Evolutionary conservation across 1,139 yeast species (phyloP).

Genomic region (Pichia sorboxylosa): DNA sequence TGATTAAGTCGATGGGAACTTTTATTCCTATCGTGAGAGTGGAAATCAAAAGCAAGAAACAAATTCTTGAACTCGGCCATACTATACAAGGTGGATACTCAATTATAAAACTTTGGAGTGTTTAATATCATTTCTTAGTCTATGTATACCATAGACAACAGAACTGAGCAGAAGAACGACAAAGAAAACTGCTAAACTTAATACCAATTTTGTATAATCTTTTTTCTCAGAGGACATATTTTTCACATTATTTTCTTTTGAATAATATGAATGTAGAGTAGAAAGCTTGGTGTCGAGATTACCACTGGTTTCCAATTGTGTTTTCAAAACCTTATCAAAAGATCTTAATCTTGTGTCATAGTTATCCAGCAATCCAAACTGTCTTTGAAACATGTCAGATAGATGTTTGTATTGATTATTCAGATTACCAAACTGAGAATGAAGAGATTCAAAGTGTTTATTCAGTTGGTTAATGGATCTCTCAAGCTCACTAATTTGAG

Average conservation of each 20-base stretch:
- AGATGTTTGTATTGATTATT: constrained; percentile 14
- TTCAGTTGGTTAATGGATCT: background rate
- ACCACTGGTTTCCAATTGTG: constrained; percentile 16
- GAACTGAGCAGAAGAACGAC: too few relatives aligned
- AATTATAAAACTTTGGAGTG: constrained; percentile 39
- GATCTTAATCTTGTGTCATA: constrained; percentile 16
- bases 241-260: constrained; percentile 1
- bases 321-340: constrained; percentile 15
- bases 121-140: constrained; percentile 42
- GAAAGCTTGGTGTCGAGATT: constrained; percentile 15
- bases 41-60: background rate
- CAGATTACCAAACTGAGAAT: constrained; percentile 10
- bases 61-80: too few relatives aligned
- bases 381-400: constrained; percentile 12
- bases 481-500: too few relatives aligned
- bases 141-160: constrained; percentile 32
- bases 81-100: too few relatives aligned
- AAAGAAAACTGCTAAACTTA: too few relatives aligned
- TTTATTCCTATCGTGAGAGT: background rate
- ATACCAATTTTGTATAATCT: too few relatives aligned
- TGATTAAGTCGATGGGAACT: constrained; percentile 7
- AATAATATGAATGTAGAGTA: constrained; percentile 10
- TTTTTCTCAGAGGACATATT: constrained; percentile 1
- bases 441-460: background rate
- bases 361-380: constrained; percentile 15